Evolutionary conservation across 2,329 filamentous ascomycete species (phyloP).

Genomic region (Fusarium odoratissimum): DNA sequence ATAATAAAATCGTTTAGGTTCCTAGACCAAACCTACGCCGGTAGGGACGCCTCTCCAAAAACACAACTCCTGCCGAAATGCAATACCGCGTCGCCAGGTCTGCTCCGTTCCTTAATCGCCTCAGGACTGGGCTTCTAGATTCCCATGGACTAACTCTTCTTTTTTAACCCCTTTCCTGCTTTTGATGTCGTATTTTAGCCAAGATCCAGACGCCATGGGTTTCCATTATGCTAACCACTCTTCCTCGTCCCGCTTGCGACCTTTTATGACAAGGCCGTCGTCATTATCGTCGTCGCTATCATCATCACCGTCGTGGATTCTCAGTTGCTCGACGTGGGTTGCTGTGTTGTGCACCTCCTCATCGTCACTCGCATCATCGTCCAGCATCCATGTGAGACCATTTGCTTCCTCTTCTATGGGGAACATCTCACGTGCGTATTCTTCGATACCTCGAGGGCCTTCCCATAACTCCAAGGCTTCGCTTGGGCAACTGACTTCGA

Average conservation of each 20-base stretch:
- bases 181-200: slow-evolving; percentile 24
- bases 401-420: slow-evolving; percentile 95
- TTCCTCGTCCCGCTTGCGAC: slow-evolving; percentile 67
- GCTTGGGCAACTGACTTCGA: slow-evolving; percentile 74
- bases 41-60: slow-evolving; percentile 42
- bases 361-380: slow-evolving; percentile 59
- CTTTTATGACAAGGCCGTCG: slow-evolving; percentile 68
- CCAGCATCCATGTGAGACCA: slow-evolving; percentile 90
- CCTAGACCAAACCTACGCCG: slow-evolving; percentile 41
- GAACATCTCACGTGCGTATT: slow-evolving; percentile 95
- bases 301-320: slow-evolving; percentile 56
- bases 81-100: slow-evolving; percentile 39
- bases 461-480: slow-evolving; percentile 90
- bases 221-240: slow-evolving; percentile 65
- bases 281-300: slow-evolving; percentile 66
- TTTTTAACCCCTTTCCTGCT: slow-evolving; percentile 20
- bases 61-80: slow-evolving; percentile 47
- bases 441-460: slow-evolving; percentile 88
- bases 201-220: slow-evolving; percentile 1
- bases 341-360: slow-evolving; percentile 51
- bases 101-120: slow-evolving; percentile 30
- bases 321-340: slow-evolving; percentile 53
- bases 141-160: slow-evolving; percentile 32
- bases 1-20: slow-evolving; percentile 41
- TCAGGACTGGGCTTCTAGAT: slow-evolving; percentile 21